Evolutionary conservation across 208 protist genomes (phyloP).

Genomic region (Crithidia fasciculata): DNA sequence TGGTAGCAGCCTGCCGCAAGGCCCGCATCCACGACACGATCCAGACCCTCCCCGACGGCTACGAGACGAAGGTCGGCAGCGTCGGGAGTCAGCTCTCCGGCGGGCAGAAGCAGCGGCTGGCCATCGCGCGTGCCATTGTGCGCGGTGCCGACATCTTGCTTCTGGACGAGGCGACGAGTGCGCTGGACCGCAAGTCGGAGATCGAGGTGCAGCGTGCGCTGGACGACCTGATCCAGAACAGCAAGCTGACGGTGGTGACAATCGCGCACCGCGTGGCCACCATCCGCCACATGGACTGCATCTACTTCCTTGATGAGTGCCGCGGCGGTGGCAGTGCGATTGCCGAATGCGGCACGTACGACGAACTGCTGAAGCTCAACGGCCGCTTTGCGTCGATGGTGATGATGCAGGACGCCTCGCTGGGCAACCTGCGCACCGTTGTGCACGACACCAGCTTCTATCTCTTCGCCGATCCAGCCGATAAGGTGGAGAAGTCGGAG

Average conservation of each 20-base stretch:
- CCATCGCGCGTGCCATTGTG: constrained; percentile 86
- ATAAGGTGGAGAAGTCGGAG: constrained; percentile 4
- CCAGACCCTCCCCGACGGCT: constrained; percentile 73
- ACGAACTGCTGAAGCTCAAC: constrained; percentile 62
- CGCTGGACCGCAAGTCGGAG: constrained; percentile 91
- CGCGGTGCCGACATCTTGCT: constrained; percentile 78
- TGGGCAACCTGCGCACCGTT: constrained; percentile 23
- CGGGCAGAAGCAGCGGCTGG: constrained; percentile 92
- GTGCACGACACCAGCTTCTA: constrained; percentile 58
- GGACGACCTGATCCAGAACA: constrained; percentile 66
- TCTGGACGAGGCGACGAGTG: constrained; percentile 92
- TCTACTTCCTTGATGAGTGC: constrained; percentile 74
- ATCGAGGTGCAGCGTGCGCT: constrained; percentile 82
- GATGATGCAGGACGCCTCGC: constrained; percentile 54
- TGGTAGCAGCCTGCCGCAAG: constrained; percentile 68
- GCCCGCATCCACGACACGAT: constrained; percentile 91
- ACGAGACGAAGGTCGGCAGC: constrained; percentile 83
- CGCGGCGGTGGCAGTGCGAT: constrained; percentile 56
- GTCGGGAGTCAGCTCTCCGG: constrained; percentile 84
- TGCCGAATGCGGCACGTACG: constrained; percentile 65
- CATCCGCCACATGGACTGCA: constrained; percentile 86
- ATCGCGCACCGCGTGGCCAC: constrained; percentile 93
- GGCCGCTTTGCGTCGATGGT: constrained; percentile 78
- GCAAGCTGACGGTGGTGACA: constrained; percentile 76
- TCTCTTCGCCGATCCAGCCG: constrained; percentile 25